These are phyloP conservation scores for Penicillium silybi DNA, from an alignment of 495 filamentous ascomycete genomes.

Conservation along the genomic window DNA sequence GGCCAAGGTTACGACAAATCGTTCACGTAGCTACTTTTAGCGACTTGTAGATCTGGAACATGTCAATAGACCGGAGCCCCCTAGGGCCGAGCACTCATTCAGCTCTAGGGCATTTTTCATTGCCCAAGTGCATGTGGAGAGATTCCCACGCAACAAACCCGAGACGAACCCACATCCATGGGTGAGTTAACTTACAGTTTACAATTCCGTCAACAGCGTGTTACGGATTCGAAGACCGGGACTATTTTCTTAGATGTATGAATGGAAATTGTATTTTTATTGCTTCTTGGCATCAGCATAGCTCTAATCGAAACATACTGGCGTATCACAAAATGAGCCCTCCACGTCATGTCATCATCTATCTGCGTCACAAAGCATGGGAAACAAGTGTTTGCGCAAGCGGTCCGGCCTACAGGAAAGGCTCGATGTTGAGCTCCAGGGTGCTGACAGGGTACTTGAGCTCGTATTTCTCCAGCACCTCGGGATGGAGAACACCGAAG, in stretches of 20 bases:
- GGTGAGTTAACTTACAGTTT: too few species aligned
- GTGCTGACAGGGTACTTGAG: conserved; percentile 90
- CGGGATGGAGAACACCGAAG: conserved; percentile 92
- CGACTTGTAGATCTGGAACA: not conserved
- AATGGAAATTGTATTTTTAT: conserved; percentile 6
- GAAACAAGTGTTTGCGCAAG: not conserved
- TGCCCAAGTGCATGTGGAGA: not conserved
- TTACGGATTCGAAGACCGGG: too few species aligned
- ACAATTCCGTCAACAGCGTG: too few species aligned
- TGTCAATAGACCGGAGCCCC: not conserved
- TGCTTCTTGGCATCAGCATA: conserved; percentile 14
- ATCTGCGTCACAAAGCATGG: conserved; percentile 13
- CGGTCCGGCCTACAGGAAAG: conserved; percentile 64
- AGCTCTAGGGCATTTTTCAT: not conserved
- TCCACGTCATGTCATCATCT: conserved; percentile 26
- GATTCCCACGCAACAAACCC: too few species aligned
- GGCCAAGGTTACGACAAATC: not conserved
- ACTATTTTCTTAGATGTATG: not conserved
- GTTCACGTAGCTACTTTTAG: not conserved
- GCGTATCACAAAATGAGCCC: conserved; percentile 9
- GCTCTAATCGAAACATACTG: conserved; percentile 17
- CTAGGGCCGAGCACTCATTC: too few species aligned
- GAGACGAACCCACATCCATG: too few species aligned
- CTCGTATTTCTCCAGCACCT: conserved; percentile 89
- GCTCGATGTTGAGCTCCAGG: conserved; percentile 92